phyloP scores from a whole-genome alignment of 1,139 yeast genomes.

The Saccharomyces pastorianus region DNA sequence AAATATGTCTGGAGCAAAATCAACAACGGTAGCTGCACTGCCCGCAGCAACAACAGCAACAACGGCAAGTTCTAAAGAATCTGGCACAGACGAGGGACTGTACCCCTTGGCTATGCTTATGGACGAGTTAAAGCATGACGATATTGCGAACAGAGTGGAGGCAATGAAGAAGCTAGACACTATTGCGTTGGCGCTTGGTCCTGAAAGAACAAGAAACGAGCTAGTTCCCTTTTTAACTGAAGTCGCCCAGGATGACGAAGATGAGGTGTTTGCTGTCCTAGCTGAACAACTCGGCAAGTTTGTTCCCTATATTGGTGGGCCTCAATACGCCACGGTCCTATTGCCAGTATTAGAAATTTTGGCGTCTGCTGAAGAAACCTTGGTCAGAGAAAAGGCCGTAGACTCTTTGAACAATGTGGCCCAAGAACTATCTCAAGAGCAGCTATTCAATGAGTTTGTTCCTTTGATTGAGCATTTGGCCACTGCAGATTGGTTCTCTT shows the following conservation, averaged over 20 bases:
- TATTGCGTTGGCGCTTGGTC: slow-evolving; percentile 90
- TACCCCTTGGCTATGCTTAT: slow-evolving; percentile 92
- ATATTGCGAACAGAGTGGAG: slow-evolving; percentile 82
- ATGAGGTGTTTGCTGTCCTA: slow-evolving; percentile 89
- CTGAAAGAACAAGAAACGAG: slow-evolving; percentile 84
- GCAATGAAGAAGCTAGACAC: slow-evolving; percentile 94
- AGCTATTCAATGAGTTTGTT: slow-evolving; percentile 58
- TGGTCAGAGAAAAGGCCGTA: slow-evolving; percentile 91
- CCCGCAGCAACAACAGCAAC: not conserved
- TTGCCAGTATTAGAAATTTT: slow-evolving; percentile 82
- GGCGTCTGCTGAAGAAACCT: slow-evolving; percentile 95
- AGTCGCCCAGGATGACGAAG: slow-evolving; percentile 97
- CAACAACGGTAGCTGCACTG: not conserved
- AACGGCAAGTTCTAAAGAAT: not conserved
- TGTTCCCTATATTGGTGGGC: slow-evolving; percentile 83
- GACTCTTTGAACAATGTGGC: slow-evolving; percentile 72
- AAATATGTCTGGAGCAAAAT: not conserved
- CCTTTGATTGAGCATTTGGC: slow-evolving; percentile 72
- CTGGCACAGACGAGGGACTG: slow-evolving; percentile 41
- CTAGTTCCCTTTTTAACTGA: slow-evolving; percentile 81
- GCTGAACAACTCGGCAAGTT: slow-evolving; percentile 87
- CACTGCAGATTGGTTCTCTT: slow-evolving; percentile 90
- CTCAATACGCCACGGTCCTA: slow-evolving; percentile 63
- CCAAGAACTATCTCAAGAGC: slow-evolving; percentile 54
- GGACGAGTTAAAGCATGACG: slow-evolving; percentile 95